A percentile compares a stretch with the other conserved stretches of the same genome.
Conservation (phyloP, 2,329 filamentous ascomycete species). For the Tolypocladium endophyticum region DNA sequence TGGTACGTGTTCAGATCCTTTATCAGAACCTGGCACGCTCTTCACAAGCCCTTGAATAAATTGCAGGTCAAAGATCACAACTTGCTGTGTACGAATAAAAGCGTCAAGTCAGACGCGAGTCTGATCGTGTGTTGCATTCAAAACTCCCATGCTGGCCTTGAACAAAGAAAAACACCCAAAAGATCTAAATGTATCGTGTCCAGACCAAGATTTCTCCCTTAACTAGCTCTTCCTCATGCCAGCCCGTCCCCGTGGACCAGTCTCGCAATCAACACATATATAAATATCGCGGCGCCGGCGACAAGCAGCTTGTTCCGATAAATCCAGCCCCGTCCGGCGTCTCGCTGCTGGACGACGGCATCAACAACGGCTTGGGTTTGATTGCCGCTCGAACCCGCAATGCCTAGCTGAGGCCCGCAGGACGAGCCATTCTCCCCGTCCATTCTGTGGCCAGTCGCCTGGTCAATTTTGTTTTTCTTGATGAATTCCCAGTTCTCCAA, state of each 20-base stretch:
- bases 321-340: constrained; percentile 76
- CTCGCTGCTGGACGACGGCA: constrained; percentile 61
- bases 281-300: constrained; percentile 58
- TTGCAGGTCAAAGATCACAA: neutral
- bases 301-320: constrained; percentile 69
- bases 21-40: too few relatives aligned
- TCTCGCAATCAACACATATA: constrained; percentile 75
- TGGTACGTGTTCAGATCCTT: too few relatives aligned
- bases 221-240: constrained; percentile 4
- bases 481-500: constrained; percentile 90
- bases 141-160: neutral
- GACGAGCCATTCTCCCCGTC: constrained; percentile 38
- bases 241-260: constrained; percentile 45
- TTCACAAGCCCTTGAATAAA: too few relatives aligned
- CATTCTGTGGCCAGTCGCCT: constrained; percentile 55
- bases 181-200: neutral
- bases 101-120: neutral
- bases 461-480: constrained; percentile 69
- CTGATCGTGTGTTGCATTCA: neutral
- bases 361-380: constrained; percentile 66
- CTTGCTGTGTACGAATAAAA: neutral
- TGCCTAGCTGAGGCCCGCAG: constrained; percentile 45
- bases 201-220: neutral
- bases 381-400: constrained; percentile 49
- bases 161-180: neutral